These are phyloP conservation scores for Sisymbrium irio DNA, from an alignment of 345 rosid genomes.

Conservation along the genomic window DNA sequence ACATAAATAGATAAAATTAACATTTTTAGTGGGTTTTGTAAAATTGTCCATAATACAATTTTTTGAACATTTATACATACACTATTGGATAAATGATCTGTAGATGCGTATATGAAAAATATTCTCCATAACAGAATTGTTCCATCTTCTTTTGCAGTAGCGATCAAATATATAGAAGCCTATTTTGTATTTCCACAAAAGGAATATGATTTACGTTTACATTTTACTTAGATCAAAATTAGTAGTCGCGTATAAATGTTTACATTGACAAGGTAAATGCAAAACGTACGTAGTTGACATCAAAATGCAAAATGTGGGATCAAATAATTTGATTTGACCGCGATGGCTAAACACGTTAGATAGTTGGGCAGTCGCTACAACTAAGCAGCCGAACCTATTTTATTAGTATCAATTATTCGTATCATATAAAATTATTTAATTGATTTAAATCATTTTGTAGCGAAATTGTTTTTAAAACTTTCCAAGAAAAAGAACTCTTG, in stretches of 20 bases:
- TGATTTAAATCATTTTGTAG: not conserved
- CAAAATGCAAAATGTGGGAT: not conserved
- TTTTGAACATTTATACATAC: too few relatives aligned
- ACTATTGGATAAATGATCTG: too few relatives aligned
- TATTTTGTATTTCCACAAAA: not conserved
- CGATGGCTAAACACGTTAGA: constrained; percentile 35
- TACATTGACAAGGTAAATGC: not conserved
- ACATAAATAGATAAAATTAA: too few relatives aligned
- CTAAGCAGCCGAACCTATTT: constrained; percentile 18
- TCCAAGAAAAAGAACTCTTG: too few relatives aligned
- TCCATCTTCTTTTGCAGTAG: too few relatives aligned
- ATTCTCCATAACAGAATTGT: too few relatives aligned
- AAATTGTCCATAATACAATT: too few relatives aligned
- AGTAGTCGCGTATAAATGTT: not conserved
- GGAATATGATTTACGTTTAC: not conserved
- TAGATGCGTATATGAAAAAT: too few relatives aligned
- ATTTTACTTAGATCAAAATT: not conserved
- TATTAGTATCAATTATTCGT: constrained; percentile 13
- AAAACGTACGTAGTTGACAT: not conserved
- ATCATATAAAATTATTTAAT: not conserved
- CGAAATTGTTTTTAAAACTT: not conserved
- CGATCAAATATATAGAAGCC: too few relatives aligned
- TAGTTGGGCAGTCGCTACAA: constrained; percentile 37
- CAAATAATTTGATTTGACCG: constrained; percentile 33
- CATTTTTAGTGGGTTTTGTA: too few relatives aligned